A percentile compares a stretch with the other conserved stretches of the same genome.
Conservation (phyloP, 768 basidiomycete species). For the Rhodosporidiobolus odoratus region DNA sequence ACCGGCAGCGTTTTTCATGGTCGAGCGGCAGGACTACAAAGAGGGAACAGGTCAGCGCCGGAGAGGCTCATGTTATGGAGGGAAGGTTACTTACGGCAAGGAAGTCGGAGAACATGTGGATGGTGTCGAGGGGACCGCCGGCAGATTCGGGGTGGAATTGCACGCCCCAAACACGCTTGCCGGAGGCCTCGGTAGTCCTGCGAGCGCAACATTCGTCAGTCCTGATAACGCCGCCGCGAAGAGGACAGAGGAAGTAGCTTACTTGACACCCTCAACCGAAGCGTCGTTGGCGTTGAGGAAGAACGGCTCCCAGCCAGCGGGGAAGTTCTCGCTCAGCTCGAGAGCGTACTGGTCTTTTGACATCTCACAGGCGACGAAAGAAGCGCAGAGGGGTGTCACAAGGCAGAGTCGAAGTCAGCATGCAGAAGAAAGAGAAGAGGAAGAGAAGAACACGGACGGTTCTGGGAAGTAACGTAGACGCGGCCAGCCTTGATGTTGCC, state of each 20-base stretch:
- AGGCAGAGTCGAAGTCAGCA: not conserved
- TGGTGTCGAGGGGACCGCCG: constrained; percentile 96
- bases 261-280: constrained; percentile 71
- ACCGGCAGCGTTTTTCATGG: constrained; percentile 4
- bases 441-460: constrained; percentile 44
- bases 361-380: too few relatives aligned
- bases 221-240: too few relatives aligned
- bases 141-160: constrained; percentile 96
- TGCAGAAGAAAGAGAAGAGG: not conserved
- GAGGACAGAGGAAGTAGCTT: not conserved
- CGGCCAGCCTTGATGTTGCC: constrained; percentile 92
- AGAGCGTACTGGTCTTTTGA: constrained; percentile 99
- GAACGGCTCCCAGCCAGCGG: constrained; percentile 94
- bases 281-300: constrained; percentile 89
- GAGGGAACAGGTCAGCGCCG: not conserved
- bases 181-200: constrained; percentile 83
- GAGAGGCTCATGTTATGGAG: not conserved
- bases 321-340: constrained; percentile 88
- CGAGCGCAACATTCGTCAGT: not conserved
- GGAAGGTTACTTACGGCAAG: constrained; percentile 1
- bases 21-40: constrained; percentile 7
- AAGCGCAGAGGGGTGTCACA: constrained; percentile 41
- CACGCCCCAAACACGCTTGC: constrained; percentile 91
- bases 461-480: constrained; percentile 88
- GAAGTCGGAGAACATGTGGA: constrained; percentile 61